A percentile compares a stretch with the other conserved stretches of the same genome.
Conservation (phyloP, 2,329 filamentous ascomycete genomes). For the Ceratocystis harringtonii region DNA sequence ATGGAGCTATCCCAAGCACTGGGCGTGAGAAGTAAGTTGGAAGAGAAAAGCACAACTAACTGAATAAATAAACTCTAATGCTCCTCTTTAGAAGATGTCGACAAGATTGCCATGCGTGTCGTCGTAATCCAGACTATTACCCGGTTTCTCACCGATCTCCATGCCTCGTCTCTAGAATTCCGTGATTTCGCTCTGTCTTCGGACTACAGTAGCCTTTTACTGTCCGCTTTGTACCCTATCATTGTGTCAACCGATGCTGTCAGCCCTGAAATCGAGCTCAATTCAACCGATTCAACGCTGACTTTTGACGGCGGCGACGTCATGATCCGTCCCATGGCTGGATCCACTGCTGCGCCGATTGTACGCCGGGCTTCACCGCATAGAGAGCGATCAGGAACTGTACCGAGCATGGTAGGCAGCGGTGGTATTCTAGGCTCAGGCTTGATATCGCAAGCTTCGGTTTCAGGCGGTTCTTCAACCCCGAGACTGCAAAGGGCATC, state of each 20-base stretch:
- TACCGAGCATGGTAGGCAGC: slow-evolving; percentile 21
- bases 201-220: slow-evolving; percentile 64
- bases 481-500: slow-evolving; percentile 63
- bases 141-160: slow-evolving; percentile 63
- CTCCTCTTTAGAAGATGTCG: slow-evolving; percentile 12
- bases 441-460: neutral
- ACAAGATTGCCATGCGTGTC: slow-evolving; percentile 31
- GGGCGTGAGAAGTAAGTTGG: slow-evolving; percentile 36
- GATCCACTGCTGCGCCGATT: slow-evolving; percentile 50
- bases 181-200: slow-evolving; percentile 68
- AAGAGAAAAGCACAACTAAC: neutral
- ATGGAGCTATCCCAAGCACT: slow-evolving; percentile 52
- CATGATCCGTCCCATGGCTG: slow-evolving; percentile 57
- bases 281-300: slow-evolving; percentile 63
- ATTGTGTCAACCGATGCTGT: slow-evolving; percentile 77
- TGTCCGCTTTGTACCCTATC: slow-evolving; percentile 71
- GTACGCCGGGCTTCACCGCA: slow-evolving; percentile 38
- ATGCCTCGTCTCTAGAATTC: slow-evolving; percentile 61
- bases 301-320: slow-evolving; percentile 79
- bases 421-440: neutral
- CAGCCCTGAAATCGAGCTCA: slow-evolving; percentile 71
- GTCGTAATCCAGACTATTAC: slow-evolving; percentile 61
- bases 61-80: slow-evolving; percentile 16
- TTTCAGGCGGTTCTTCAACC: slow-evolving; percentile 2
- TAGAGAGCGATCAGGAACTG: slow-evolving; percentile 40